Base-by-base conservation (phyloP, 1,284 basidiomycete species). In the Trametes pubescens region DNA sequence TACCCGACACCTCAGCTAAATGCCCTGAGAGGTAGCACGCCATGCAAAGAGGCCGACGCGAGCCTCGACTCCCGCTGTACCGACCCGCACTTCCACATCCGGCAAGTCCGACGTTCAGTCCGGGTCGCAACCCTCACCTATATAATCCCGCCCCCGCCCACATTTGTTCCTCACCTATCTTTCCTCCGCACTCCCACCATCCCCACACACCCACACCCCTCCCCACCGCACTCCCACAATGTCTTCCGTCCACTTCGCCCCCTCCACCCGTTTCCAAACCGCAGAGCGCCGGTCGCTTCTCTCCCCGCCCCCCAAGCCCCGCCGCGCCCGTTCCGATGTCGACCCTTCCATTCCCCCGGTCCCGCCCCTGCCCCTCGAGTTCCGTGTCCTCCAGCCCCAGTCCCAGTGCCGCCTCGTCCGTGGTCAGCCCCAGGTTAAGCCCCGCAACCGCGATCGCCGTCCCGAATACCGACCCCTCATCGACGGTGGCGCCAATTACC, bases 301-400 rank as follows among this genome's bases (percentile, higher is more conserved):
- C 11, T 35, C 49, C 18, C 49, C 49, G 22, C 49, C 49, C 8
- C 49, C 49, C 49, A 51, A 35, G 49, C 8, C 49, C 29, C 46
- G 46, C 2, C 3, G 29, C 29, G 29, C 29, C 8, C 29, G 4
- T 8, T 26, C 46, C 46, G 21, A 48, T n/a, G 22, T 26, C 46
- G 22, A 10, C 49, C 49, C 44, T 21, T 6, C 21, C 10, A 8
- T 7, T 16, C 49, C 32, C 18, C 29, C 29, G 6, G 29, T n/a
- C 16, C 49, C 26, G 18, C 29, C 32, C 18, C 49, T 32, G 13
- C 32, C 49, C 29, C 49, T 51, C 49, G 22, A 26, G 13, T 29
- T 35, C 49, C 16, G 7, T 29, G 29, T 4, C 29, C 18, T n/a
- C 49, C 22, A 7, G 14, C 10, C 49, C 16, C 1, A 0, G 3